Conservation (phyloP, 495 filamentous ascomycete species). For the Aspergillus kassunensis region DNA sequence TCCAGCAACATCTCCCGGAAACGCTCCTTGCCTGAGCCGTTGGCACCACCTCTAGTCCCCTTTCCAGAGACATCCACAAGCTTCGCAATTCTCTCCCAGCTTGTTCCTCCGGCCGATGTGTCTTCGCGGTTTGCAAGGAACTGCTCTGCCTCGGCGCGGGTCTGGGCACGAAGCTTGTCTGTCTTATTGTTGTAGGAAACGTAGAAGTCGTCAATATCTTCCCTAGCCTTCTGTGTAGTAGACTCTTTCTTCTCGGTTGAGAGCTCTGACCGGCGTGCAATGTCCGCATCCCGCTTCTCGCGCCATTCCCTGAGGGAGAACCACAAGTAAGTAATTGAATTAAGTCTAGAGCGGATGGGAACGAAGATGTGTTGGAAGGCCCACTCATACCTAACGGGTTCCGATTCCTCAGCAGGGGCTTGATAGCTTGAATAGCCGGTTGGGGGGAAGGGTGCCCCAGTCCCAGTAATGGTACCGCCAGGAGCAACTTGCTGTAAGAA, state of each 20-base stretch:
- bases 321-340: not conserved
- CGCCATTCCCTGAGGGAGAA: slow-evolving; percentile 69
- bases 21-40: slow-evolving; percentile 85
- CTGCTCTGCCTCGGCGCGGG: slow-evolving; percentile 87
- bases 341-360: not conserved
- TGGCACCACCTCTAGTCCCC: slow-evolving; percentile 76
- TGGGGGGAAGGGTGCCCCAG: slow-evolving; percentile 67
- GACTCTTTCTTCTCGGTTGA: slow-evolving; percentile 72
- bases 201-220: slow-evolving; percentile 97
- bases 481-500: slow-evolving; percentile 68
- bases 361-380: too few relatives aligned
- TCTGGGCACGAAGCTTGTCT: slow-evolving; percentile 82
- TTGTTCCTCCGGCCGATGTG: slow-evolving; percentile 87
- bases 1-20: slow-evolving; percentile 89
- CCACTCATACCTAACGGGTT: slow-evolving; percentile 64
- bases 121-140: slow-evolving; percentile 86
- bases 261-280: slow-evolving; percentile 72
- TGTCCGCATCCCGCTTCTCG: slow-evolving; percentile 72
- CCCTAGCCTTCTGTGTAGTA: slow-evolving; percentile 78
- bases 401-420: slow-evolving; percentile 71
- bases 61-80: slow-evolving; percentile 95
- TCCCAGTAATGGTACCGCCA: slow-evolving; percentile 83
- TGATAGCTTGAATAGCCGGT: slow-evolving; percentile 48
- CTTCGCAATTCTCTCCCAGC: slow-evolving; percentile 98
- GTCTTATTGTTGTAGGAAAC: slow-evolving; percentile 98